phyloP scores from a whole-genome alignment of 2,329 filamentous ascomycete genomes.

The Biscogniauxia mediterranea region DNA sequence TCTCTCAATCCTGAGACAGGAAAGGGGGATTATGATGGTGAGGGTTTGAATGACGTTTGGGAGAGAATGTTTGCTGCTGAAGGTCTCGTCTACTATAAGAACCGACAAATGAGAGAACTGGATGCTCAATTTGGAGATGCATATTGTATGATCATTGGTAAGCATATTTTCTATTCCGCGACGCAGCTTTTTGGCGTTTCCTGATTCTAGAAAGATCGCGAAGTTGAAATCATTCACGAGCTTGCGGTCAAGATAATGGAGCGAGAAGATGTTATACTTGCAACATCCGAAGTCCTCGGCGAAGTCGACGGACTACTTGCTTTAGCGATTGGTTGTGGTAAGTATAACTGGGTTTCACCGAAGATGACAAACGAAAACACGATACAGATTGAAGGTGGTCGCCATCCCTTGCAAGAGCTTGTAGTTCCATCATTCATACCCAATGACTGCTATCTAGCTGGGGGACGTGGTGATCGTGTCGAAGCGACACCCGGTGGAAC shows the following conservation, averaged over 20 bases:
- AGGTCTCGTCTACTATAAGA: slow-evolving; percentile 81
- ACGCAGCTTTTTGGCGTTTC: background rate
- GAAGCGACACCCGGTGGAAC: slow-evolving; percentile 11
- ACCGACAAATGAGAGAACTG: slow-evolving; percentile 73
- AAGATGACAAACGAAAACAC: slow-evolving; percentile 67
- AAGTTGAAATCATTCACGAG: slow-evolving; percentile 83
- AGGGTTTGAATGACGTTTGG: slow-evolving; percentile 62
- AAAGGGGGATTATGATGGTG: slow-evolving; percentile 61
- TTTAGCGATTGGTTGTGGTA: slow-evolving; percentile 71
- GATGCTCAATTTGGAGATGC: slow-evolving; percentile 82
- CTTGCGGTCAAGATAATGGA: slow-evolving; percentile 70
- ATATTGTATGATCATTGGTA: slow-evolving; percentile 79
- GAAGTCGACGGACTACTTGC: slow-evolving; percentile 86
- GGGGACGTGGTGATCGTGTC: slow-evolving; percentile 47
- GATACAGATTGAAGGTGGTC: slow-evolving; percentile 72
- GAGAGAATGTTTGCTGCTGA: slow-evolving; percentile 73
- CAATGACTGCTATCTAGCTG: slow-evolving; percentile 72
- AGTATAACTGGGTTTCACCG: slow-evolving; percentile 70
- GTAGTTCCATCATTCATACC: slow-evolving; percentile 77
- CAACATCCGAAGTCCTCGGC: slow-evolving; percentile 76
- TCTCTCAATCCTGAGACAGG: slow-evolving; percentile 58
- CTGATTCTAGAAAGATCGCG: slow-evolving; percentile 58
- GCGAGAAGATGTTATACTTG: slow-evolving; percentile 63
- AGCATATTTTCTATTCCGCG: slow-evolving; percentile 20
- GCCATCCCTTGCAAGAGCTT: slow-evolving; percentile 84